A percentile compares a stretch with the other conserved stretches of the same genome.
Conservation (phyloP, 2,329 filamentous ascomycete species). For the Pyrenophora graminea region DNA sequence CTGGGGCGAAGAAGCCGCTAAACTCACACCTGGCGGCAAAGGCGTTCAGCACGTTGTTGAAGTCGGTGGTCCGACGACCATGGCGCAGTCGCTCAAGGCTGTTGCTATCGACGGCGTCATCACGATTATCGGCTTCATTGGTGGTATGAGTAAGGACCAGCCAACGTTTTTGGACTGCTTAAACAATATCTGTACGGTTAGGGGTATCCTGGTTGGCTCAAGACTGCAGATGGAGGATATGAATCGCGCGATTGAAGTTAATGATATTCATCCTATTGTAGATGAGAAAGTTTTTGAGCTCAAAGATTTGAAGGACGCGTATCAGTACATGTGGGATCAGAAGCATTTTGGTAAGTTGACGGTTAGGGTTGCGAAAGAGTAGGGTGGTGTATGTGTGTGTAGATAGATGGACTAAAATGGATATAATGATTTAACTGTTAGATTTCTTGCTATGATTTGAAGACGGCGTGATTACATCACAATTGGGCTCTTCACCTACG, state of each 20-base stretch:
- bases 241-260: slow-evolving; percentile 62
- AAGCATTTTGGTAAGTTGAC: slow-evolving; percentile 49
- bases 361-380: slow-evolving; percentile 34
- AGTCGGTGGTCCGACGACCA: slow-evolving; percentile 67
- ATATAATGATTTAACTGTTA: no score
- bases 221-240: slow-evolving; percentile 63
- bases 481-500: no score
- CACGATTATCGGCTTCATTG: slow-evolving; percentile 63
- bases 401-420: no score
- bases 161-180: slow-evolving; percentile 59
- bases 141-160: slow-evolving; percentile 54
- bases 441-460: no score
- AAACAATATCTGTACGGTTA: slow-evolving; percentile 55
- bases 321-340: slow-evolving; percentile 55
- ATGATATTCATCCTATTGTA: slow-evolving; percentile 62
- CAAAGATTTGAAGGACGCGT: slow-evolving; percentile 57
- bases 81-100: slow-evolving; percentile 57
- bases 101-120: slow-evolving; percentile 59
- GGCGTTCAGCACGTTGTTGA: slow-evolving; percentile 69
- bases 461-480: no score
- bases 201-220: slow-evolving; percentile 62
- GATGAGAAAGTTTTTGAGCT: slow-evolving; percentile 62
- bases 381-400: no score
- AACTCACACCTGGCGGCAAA: slow-evolving; percentile 54
- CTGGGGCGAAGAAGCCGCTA: slow-evolving; percentile 60